Conservation (phyloP, 305 asterid genomes). For the Striga hermonthica region DNA sequence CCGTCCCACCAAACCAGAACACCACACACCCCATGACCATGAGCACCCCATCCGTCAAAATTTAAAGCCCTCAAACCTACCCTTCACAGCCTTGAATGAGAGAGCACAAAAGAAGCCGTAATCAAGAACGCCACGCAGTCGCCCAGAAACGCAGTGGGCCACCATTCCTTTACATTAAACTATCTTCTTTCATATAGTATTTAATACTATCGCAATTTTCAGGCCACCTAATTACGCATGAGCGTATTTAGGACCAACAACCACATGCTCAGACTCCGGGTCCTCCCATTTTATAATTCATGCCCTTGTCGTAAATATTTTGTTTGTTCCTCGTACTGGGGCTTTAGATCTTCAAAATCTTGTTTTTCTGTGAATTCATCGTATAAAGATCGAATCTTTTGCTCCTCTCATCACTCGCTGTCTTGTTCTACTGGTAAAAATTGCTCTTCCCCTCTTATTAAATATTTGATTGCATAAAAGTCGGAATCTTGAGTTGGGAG, state of each 20-base stretch:
- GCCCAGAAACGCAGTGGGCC: constrained; percentile 22
- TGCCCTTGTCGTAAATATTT: constrained; percentile 17
- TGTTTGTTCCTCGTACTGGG: constrained; percentile 27
- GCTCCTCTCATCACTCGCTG: constrained; percentile 33
- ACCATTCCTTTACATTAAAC: constrained; percentile 15
- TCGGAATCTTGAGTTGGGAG: constrained; percentile 2
- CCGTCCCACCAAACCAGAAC: background rate
- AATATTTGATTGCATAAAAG: background rate
- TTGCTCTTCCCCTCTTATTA: constrained; percentile 11
- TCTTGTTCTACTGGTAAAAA: constrained; percentile 42
- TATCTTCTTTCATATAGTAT: background rate
- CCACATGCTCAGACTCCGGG: constrained; percentile 36
- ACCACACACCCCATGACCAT: background rate
- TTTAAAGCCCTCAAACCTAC: constrained; percentile 16
- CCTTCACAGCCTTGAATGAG: constrained; percentile 16
- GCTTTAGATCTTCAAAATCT: constrained; percentile 25
- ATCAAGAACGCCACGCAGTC: constrained; percentile 13
- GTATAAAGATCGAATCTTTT: constrained; percentile 22
- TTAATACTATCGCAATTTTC: constrained; percentile 6
- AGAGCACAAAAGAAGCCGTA: constrained; percentile 12
- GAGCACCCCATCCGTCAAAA: background rate
- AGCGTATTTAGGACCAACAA: constrained; percentile 40
- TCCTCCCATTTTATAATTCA: constrained; percentile 24
- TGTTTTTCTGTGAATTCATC: constrained; percentile 24
- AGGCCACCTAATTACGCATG: constrained; percentile 39